Percentiles rank a stretch among this genome's conserved stretches.
Conservation (phyloP, 257 asterid species). For the Lithospermum erythrorhizon region DNA sequence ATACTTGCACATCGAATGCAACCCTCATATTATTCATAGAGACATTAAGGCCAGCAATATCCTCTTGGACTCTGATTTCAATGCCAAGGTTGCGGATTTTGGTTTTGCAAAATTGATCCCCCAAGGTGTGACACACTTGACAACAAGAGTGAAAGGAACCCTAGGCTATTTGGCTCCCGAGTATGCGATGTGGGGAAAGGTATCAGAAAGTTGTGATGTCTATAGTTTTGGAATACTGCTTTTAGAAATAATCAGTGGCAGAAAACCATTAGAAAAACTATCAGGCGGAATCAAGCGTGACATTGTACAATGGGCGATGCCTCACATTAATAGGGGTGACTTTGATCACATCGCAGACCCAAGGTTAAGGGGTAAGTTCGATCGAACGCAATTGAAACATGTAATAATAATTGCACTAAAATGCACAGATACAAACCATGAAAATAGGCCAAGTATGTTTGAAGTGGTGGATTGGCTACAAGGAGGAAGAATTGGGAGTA, state of each 20-base stretch:
- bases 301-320: slow-evolving; percentile 60
- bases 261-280: slow-evolving; percentile 60
- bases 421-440: slow-evolving; percentile 44
- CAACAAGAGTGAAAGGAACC: slow-evolving; percentile 75
- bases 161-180: slow-evolving; percentile 74
- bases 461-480: slow-evolving; percentile 57
- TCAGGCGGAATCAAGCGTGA: slow-evolving; percentile 61
- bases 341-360: slow-evolving; percentile 62
- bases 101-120: slow-evolving; percentile 73
- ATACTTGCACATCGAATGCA: slow-evolving; percentile 74
- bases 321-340: slow-evolving; percentile 36
- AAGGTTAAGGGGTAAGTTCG: slow-evolving; percentile 41
- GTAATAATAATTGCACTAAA: slow-evolving; percentile 35
- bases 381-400: slow-evolving; percentile 23
- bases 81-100: slow-evolving; percentile 69
- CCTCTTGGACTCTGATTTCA: slow-evolving; percentile 49
- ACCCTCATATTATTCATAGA: slow-evolving; percentile 72
- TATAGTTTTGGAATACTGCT: slow-evolving; percentile 72
- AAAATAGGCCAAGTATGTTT: slow-evolving; percentile 59
- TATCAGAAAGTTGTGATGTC: slow-evolving; percentile 68
- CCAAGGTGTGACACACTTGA: slow-evolving; percentile 59
- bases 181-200: slow-evolving; percentile 86
- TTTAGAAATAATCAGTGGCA: slow-evolving; percentile 46
- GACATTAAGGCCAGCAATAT: slow-evolving; percentile 85
- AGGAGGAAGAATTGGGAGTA: slow-evolving; percentile 10